Percentiles rank a stretch among this genome's conserved stretches.
phyloP scores from a whole-genome alignment of 208 protist species.

The Sergeia podlipaevii region DNA sequence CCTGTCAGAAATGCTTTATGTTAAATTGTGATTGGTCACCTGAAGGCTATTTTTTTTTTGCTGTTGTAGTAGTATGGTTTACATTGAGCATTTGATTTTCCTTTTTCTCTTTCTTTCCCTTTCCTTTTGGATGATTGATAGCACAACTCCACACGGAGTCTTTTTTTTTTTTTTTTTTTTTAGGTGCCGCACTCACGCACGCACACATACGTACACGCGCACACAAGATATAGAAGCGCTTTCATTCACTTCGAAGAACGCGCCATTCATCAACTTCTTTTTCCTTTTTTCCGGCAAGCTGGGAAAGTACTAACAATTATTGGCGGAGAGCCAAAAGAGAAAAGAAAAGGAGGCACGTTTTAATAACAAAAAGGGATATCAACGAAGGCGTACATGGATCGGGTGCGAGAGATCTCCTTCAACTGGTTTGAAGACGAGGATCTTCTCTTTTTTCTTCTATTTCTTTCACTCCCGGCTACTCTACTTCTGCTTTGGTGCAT shows the following conservation, averaged over 20 bases:
- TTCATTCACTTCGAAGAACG: too few relatives aligned
- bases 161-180: conserved; percentile 8
- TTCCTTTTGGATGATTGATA: neutral
- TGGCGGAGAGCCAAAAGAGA: too few relatives aligned
- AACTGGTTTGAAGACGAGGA: conserved; percentile 34
- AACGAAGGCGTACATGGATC: conserved; percentile 1
- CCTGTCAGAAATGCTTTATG: too few relatives aligned
- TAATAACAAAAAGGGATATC: too few relatives aligned
- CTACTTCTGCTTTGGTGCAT: conserved; percentile 13
- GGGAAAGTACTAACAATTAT: too few relatives aligned
- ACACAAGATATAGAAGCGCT: too few relatives aligned
- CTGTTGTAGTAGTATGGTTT: neutral
- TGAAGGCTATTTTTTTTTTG: neutral
- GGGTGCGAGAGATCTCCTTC: conserved; percentile 18
- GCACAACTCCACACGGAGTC: neutral
- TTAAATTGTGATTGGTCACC: too few relatives aligned
- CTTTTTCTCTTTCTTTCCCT: conserved; percentile 11
- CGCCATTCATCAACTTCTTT: too few relatives aligned
- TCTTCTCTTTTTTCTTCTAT: conserved; percentile 20
- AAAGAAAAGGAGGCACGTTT: too few relatives aligned
- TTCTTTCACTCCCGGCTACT: conserved; percentile 9
- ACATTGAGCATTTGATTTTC: neutral
- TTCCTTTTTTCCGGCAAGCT: too few relatives aligned
- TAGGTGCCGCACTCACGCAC: too few relatives aligned
- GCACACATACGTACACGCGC: too few relatives aligned